Percentiles rank a stretch among this genome's conserved stretches.
These are phyloP conservation scores for Ambrosiella cleistominuta DNA, from an alignment of 2,329 filamentous ascomycete species.

Conservation along the genomic window DNA sequence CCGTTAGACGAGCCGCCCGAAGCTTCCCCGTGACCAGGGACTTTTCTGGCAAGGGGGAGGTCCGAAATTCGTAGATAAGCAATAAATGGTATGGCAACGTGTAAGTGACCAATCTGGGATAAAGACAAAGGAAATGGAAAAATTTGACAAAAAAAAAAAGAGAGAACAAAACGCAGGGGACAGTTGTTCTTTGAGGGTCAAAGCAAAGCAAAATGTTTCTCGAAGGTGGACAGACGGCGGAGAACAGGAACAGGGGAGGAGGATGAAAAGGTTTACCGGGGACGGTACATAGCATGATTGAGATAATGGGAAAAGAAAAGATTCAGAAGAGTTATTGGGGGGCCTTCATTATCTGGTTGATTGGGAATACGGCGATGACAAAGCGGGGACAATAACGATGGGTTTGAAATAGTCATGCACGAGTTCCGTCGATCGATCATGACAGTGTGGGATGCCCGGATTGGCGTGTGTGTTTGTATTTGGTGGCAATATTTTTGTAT, in stretches of 20 bases:
- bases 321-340: too few relatives aligned
- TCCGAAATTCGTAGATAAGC: too few relatives aligned
- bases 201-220: too few relatives aligned
- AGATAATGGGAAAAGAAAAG: too few relatives aligned
- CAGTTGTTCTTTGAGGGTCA: background rate
- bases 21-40: background rate
- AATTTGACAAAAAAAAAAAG: background rate
- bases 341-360: too few relatives aligned
- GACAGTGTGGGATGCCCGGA: background rate
- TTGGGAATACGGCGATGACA: background rate
- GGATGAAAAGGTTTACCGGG: too few relatives aligned
- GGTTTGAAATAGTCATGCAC: background rate
- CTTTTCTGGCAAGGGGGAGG: too few relatives aligned
- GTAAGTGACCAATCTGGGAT: slow-evolving; percentile 4
- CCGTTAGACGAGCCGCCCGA: background rate
- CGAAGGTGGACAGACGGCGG: too few relatives aligned
- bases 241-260: too few relatives aligned
- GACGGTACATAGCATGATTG: too few relatives aligned
- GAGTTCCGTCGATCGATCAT: background rate
- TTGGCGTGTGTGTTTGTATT: background rate
- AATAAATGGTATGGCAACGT: background rate
- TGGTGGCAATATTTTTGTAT: background rate
- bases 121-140: background rate
- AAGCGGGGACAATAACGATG: background rate
- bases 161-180: background rate